Conservation (phyloP, 768 basidiomycete species). For the Cyclocybe cylindracea region DNA sequence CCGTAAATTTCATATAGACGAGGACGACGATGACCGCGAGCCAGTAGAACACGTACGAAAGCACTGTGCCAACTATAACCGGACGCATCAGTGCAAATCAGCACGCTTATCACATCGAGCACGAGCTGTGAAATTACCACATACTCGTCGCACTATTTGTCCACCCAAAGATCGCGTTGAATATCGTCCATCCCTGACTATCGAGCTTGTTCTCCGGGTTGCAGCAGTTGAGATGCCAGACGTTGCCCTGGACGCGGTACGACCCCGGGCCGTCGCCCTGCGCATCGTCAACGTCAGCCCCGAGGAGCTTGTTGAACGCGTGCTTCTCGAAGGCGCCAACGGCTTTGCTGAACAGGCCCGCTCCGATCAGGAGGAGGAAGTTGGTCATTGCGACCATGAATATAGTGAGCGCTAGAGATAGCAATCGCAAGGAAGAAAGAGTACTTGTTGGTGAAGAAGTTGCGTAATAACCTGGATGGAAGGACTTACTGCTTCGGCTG, state of each 20-base stretch:
- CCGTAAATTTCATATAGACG: constrained; percentile 64
- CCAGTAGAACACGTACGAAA: constrained; percentile 95
- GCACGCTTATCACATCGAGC: neutral
- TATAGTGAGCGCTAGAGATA: constrained; percentile 61
- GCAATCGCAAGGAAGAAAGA: neutral
- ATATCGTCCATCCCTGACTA: constrained; percentile 74
- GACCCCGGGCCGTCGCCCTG: constrained; percentile 81
- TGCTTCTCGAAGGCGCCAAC: constrained; percentile 74
- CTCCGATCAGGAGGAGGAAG: constrained; percentile 89
- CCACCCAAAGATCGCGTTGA: constrained; percentile 88
- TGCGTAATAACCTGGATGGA: neutral
- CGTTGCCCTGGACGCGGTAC: constrained; percentile 76
- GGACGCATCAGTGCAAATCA: neutral
- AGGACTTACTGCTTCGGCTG: constrained; percentile 60
- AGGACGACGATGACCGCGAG: constrained; percentile 72
- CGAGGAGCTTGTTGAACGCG: constrained; percentile 67
- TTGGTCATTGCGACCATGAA: constrained; percentile 95
- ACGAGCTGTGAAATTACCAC: constrained; percentile 12
- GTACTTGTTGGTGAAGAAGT: neutral
- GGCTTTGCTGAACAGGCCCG: constrained; percentile 86
- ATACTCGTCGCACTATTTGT: constrained; percentile 76
- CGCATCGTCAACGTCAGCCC: constrained; percentile 68
- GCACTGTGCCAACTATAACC: constrained; percentile 64
- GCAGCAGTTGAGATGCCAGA: constrained; percentile 89
- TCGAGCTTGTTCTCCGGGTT: constrained; percentile 55